phyloP scores from a whole-genome alignment of 2,329 filamentous ascomycete species.

The Dactylellina leptospora region DNA sequence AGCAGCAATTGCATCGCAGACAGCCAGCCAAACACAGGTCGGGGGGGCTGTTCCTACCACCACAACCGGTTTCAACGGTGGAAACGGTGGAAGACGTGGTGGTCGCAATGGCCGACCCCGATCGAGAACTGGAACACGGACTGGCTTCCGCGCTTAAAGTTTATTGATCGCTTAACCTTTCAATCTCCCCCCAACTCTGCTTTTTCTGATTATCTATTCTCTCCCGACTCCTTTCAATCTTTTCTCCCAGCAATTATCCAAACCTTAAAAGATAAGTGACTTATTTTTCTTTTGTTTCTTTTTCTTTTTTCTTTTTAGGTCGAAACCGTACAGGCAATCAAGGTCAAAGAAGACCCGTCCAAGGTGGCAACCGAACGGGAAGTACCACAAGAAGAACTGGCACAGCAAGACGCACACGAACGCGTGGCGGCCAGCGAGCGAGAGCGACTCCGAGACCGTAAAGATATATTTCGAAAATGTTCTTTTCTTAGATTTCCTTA shows the following conservation, averaged over 20 bases:
- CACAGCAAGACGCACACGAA: constrained; percentile 4
- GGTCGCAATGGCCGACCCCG: constrained; percentile 13
- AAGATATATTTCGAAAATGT: constrained; percentile 27
- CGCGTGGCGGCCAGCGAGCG: constrained; percentile 1
- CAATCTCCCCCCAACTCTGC: constrained; percentile 1
- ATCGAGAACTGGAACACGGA: constrained; percentile 19
- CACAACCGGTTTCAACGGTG: neutral
- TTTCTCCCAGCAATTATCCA: constrained; percentile 19
- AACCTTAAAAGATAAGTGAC: constrained; percentile 50
- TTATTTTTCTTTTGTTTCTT: constrained; percentile 48
- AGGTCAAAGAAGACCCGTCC: constrained; percentile 23
- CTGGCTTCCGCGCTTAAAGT: constrained; percentile 14
- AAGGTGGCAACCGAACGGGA: too few species aligned
- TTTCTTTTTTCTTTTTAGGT: constrained; percentile 41
- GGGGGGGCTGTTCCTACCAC: neutral
- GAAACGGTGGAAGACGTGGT: constrained; percentile 19
- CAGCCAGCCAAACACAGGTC: constrained; percentile 3
- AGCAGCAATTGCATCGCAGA: constrained; percentile 5
- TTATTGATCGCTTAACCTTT: constrained; percentile 13
- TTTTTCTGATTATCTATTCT: constrained; percentile 15
- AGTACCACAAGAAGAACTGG: constrained; percentile 32
- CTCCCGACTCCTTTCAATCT: constrained; percentile 16
- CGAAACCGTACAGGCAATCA: neutral
- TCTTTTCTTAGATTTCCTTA: constrained; percentile 9
- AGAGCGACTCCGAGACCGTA: constrained; percentile 9